Conservation (phyloP, 257 asterid genomes). For the Fraxinus anomala region DNA sequence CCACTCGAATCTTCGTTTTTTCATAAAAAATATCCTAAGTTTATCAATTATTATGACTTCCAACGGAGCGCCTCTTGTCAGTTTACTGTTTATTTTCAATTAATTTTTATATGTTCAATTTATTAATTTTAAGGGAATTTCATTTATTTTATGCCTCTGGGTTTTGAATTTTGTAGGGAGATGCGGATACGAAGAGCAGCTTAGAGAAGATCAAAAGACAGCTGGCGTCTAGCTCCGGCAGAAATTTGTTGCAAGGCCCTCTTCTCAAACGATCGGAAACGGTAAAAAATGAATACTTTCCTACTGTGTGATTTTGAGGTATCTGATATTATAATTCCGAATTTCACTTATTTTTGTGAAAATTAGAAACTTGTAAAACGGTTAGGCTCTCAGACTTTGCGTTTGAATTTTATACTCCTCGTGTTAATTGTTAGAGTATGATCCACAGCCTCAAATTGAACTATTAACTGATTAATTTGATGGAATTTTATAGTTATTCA, state of each 20-base stretch:
- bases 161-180: constrained; percentile 52
- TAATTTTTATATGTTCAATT: constrained; percentile 1
- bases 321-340: not conserved
- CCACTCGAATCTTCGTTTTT: constrained; percentile 11
- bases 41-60: constrained; percentile 46
- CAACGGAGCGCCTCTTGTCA: constrained; percentile 58
- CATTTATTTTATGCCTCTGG: constrained; percentile 17
- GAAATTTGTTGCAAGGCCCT: constrained; percentile 92
- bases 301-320: not conserved
- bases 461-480: not conserved
- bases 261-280: constrained; percentile 99
- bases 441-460: not conserved
- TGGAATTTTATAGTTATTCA: constrained; percentile 12
- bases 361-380: not conserved
- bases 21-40: constrained; percentile 9
- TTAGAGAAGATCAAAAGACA: constrained; percentile 98
- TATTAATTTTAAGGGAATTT: constrained; percentile 13
- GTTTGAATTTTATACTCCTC: not conserved
- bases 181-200: constrained; percentile 80
- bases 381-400: not conserved
- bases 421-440: not conserved
- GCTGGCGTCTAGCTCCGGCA: constrained; percentile 92
- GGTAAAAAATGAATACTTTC: constrained; percentile 37
- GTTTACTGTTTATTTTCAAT: constrained; percentile 23
- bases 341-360: not conserved